A percentile compares a stretch with the other conserved stretches of the same genome.
These are phyloP conservation scores for Phaseolus lunatus DNA, from an alignment of 306 rosid genomes.

Conservation along the genomic window DNA sequence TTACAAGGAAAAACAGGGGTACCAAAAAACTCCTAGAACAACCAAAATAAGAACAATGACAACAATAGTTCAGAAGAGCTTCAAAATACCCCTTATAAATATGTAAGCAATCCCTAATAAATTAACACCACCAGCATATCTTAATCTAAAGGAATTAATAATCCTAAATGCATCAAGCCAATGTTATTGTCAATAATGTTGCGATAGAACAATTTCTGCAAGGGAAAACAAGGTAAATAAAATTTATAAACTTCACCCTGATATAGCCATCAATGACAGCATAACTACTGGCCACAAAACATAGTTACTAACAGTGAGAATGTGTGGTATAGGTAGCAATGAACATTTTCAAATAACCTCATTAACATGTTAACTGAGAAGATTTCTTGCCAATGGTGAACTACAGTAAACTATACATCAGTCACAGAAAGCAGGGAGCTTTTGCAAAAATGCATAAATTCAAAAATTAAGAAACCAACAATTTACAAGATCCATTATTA, in stretches of 20 bases:
- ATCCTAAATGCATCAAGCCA: conserved; percentile 13
- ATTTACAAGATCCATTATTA: conserved; percentile 23
- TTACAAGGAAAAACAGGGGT: neutral
- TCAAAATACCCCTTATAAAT: conserved; percentile 19
- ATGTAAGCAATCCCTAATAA: conserved; percentile 7
- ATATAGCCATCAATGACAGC: neutral
- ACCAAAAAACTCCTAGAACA: neutral
- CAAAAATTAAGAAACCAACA: conserved; percentile 8
- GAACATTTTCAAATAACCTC: neutral
- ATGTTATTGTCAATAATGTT: neutral
- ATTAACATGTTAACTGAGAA: neutral
- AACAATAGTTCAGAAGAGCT: conserved; percentile 27
- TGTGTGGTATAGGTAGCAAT: neutral
- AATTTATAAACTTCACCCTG: conserved; percentile 1
- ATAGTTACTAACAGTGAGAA: neutral
- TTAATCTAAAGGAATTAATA: conserved; percentile 15
- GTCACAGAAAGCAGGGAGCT: conserved; percentile 22
- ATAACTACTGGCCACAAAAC: neutral
- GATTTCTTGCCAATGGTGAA: conserved; percentile 5
- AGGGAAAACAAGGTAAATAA: neutral
- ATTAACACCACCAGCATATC: conserved; percentile 24
- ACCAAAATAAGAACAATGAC: conserved; percentile 1
- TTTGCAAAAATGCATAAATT: neutral
- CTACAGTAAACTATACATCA: conserved; percentile 7
- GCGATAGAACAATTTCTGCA: neutral